Percentiles rank a stretch among this genome's conserved stretches.
Evolutionary conservation across 306 rosid species (phyloP).

Genomic region (Erythrophleum fordii): DNA sequence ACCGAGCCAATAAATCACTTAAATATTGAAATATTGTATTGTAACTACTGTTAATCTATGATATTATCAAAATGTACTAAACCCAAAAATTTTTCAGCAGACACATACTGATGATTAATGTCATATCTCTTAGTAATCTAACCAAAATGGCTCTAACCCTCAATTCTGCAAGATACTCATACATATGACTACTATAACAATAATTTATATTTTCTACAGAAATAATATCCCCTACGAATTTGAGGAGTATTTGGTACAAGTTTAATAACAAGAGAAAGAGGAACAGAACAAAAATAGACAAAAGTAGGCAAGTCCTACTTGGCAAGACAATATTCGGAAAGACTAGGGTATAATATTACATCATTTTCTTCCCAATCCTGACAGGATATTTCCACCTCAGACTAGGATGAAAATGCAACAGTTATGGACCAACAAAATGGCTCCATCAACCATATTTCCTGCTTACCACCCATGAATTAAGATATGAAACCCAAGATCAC

Average conservation of each 20-base stretch:
- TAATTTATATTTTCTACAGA: neutral
- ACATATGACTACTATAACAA: neutral
- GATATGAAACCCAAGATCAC: constrained; percentile 20
- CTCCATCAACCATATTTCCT: neutral
- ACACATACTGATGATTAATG: neutral
- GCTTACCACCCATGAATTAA: neutral
- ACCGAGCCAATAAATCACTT: constrained; percentile 2
- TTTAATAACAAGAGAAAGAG: neutral
- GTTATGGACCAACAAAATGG: constrained; percentile 1
- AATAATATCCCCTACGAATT: neutral
- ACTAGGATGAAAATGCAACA: neutral
- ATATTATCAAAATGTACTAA: neutral
- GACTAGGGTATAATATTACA: neutral
- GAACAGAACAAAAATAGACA: neutral
- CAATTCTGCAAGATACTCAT: neutral
- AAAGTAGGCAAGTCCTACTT: neutral
- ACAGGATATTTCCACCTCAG: neutral
- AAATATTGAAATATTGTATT: neutral
- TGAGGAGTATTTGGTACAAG: neutral
- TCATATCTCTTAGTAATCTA: neutral
- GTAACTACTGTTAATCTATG: neutral
- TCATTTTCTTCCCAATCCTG: neutral
- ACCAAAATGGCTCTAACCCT: neutral
- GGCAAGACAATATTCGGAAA: neutral
- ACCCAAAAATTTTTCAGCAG: neutral